Evolutionary conservation across 352 stramenopile genomes (phyloP), one percentile per base, ranked within the genome.

Genomic region (Globisporangium alternatum): DNA sequence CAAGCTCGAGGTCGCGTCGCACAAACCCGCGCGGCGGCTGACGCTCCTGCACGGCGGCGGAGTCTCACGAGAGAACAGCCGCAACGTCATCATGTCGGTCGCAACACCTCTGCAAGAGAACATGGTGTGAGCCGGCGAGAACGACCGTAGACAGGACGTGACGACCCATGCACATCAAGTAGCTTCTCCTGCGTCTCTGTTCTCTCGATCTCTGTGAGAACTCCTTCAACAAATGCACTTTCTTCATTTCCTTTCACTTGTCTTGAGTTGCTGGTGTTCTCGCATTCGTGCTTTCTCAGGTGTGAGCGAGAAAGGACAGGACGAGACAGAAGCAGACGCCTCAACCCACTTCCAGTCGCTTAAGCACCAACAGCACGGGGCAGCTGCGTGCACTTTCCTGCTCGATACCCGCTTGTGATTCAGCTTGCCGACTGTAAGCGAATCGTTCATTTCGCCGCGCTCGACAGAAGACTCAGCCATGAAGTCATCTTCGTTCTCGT

Each of bases 1-100:
- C 43, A 83, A 83, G 53, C 75, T 83, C 41, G 68, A 81, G 28
- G 68, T 83, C 48, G 75, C 70, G 30, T 73, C 63, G n/a, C 75
- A 80, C 58, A 69, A 67, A 31, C 70, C 75, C 0, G 70, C 69
- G 9, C 61, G 72, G n/a, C 67, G 75, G 0, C 56, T 79, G 4
- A 75, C 72, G 30, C 45, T 80, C 10, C 35, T 65, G 12, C 61
- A 47, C 28, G 13, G n/a, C 3, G 55, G 55, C 2, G 33, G 64
- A 0, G 19, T 66, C 2, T 70, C 73, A 13, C 54, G 67, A 37
- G 62, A 72, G 39, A 74, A 63, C 56, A 70, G 66, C 47, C 53
- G 53, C 22, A 65, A 45, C n/a, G 43, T 49, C 35, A 39, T 60
- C 37, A 47, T 47, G 48, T 30, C 62, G 2, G 51, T 67, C 56